phyloP scores from a whole-genome alignment of 2,329 filamentous ascomycete species.

The Verticillium alfalfae region DNA sequence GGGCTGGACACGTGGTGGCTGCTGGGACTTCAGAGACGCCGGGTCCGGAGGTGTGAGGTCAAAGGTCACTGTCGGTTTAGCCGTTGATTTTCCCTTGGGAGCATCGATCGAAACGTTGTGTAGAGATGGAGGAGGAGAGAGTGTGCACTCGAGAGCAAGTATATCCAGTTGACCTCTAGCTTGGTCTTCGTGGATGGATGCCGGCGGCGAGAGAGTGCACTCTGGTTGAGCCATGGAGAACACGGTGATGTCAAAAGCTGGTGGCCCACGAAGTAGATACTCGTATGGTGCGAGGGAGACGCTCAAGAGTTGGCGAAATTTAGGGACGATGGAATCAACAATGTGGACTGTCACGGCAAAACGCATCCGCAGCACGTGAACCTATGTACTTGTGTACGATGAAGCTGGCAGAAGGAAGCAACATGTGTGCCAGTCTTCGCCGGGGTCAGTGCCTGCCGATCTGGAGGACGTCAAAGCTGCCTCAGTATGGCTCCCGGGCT shows the following conservation, averaged over 20 bases:
- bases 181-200: not conserved
- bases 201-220: not conserved
- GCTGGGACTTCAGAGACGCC: not conserved
- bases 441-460: no score
- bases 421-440: no score
- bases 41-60: not conserved
- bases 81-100: not conserved
- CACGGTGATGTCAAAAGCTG: not conserved
- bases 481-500: no score
- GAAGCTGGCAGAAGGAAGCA: no score
- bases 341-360: no score
- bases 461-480: no score
- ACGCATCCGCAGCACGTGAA: no score
- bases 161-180: not conserved
- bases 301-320: not conserved
- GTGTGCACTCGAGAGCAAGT: not conserved
- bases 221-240: not conserved
- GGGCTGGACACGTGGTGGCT: not conserved
- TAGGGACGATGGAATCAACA: no score
- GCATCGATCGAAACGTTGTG: not conserved
- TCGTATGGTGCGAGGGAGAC: not conserved
- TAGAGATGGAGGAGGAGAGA: not conserved
- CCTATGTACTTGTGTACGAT: no score
- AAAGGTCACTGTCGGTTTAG: not conserved
- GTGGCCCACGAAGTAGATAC: not conserved